These are phyloP conservation scores for Lipomyces mesembrius DNA, from an alignment of 805 yeast genomes.

Conservation along the genomic window DNA sequence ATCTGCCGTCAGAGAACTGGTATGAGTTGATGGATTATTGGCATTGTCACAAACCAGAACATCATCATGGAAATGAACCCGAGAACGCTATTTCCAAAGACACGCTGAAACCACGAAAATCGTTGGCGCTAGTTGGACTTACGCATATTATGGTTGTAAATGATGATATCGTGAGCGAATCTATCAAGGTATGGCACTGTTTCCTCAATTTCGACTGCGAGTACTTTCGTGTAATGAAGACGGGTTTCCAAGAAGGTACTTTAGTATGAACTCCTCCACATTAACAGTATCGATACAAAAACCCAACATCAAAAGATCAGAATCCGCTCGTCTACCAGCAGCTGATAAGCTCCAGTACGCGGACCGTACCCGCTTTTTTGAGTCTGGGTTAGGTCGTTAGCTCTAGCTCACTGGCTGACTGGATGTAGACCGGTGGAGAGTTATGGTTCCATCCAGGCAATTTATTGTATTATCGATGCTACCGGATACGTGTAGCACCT, in stretches of 20 bases:
- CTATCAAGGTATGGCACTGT: not conserved
- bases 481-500: not conserved
- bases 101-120: constrained; percentile 18
- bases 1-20: constrained; percentile 94
- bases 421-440: not conserved
- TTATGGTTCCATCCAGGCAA: not conserved
- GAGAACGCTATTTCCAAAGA: constrained; percentile 12
- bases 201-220: not conserved
- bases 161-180: constrained; percentile 4
- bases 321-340: not conserved
- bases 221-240: not conserved
- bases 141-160: constrained; percentile 7
- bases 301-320: constrained; percentile 40
- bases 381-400: constrained; percentile 1
- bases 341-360: not conserved
- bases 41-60: constrained; percentile 78
- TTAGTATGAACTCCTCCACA: constrained; percentile 16
- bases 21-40: constrained; percentile 94
- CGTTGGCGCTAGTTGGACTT: constrained; percentile 23
- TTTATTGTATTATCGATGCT: not conserved
- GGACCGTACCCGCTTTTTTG: not conserved
- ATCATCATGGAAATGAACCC: constrained; percentile 16
- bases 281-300: constrained; percentile 39
- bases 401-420: not conserved
- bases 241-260: constrained; percentile 33